Percentiles rank a stretch among this genome's conserved stretches.
Evolutionary conservation across 2,329 filamentous ascomycete species (phyloP).

Genomic region (Ophiostoma pallidulum): DNA sequence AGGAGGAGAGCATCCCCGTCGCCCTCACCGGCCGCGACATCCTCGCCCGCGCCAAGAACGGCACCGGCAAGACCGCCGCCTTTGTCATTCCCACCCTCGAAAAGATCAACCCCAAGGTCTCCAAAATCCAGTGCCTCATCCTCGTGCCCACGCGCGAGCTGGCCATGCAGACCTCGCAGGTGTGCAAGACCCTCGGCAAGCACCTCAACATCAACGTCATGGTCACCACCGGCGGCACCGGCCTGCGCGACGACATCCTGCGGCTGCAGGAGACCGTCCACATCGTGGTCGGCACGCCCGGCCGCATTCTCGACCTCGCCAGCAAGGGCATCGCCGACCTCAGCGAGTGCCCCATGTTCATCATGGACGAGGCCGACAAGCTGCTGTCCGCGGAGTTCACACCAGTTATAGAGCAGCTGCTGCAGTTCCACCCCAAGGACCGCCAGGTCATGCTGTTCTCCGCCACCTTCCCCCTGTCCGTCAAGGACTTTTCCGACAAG

Average conservation of each 20-base stretch:
- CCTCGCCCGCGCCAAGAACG: constrained; percentile 93
- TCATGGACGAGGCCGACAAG: constrained; percentile 99
- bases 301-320: constrained; percentile 89
- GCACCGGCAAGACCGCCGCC: constrained; percentile 95
- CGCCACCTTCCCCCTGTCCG: constrained; percentile 91
- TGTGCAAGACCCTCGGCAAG: constrained; percentile 97
- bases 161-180: constrained; percentile 95
- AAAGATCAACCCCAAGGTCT: constrained; percentile 91
- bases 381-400: constrained; percentile 94
- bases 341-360: constrained; percentile 92
- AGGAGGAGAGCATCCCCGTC: constrained; percentile 98
- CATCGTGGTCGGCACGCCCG: constrained; percentile 94
- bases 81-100: constrained; percentile 95
- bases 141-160: constrained; percentile 94
- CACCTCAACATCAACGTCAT: constrained; percentile 97
- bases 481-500: constrained; percentile 97
- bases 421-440: constrained; percentile 93
- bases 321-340: constrained; percentile 95
- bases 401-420: constrained; percentile 89
- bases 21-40: constrained; percentile 92
- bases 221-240: constrained; percentile 96
- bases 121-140: constrained; percentile 93
- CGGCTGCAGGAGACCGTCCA: constrained; percentile 90
- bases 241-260: constrained; percentile 91
- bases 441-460: constrained; percentile 99